Evolutionary conservation across 352 stramenopile species (phyloP), one percentile per base, ranked within the genome.

Genomic region (Globisporangium splendens): DNA sequence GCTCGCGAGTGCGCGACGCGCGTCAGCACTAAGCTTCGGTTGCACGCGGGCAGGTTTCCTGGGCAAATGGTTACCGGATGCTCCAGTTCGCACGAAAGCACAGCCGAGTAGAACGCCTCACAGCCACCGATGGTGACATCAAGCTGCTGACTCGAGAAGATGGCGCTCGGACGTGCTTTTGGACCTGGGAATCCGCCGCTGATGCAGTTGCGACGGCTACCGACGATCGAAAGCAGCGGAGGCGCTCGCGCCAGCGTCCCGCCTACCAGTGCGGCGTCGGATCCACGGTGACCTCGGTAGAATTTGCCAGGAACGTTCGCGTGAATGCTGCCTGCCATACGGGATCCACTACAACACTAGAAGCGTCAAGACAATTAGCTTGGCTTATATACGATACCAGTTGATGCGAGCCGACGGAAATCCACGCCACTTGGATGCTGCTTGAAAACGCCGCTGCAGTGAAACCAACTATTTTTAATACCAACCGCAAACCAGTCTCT

Each of bases 61-160:
- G 71, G 77, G 1, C 66, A 68, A 31, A 89, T 51, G 5, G 79
- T 86, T 31, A 89, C 79, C 0, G 59, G 11, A 46, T 73, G 63
- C 24, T 79, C 59, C 8, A 76, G 76, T n/a, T 54, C 63, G 11
- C 66, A 77, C 24, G 73, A 72, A 20, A 89, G 59, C 33, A 54
- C 55, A 1, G 72, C 79, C 11, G 77, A 78, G 61, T 89, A 89
- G 49, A 87, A 87, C 7, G 76, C 76, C 13, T 67, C 66, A 33
- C 65, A 62, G 13, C 77, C 75, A 10, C 71, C 69, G 8, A 86
- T 69, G 0, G 62, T 83, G 46, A 87, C 70, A 28, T 56, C 53
- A 17, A 89, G 61, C 22, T 62, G 56, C 6, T 59, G 54, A 10
- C 59, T 58, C 1, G 69, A 69, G 35, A 87, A 77, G 5, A 75